Conservation (phyloP, 306 rosid genomes). For the Datisca glomerata region DNA sequence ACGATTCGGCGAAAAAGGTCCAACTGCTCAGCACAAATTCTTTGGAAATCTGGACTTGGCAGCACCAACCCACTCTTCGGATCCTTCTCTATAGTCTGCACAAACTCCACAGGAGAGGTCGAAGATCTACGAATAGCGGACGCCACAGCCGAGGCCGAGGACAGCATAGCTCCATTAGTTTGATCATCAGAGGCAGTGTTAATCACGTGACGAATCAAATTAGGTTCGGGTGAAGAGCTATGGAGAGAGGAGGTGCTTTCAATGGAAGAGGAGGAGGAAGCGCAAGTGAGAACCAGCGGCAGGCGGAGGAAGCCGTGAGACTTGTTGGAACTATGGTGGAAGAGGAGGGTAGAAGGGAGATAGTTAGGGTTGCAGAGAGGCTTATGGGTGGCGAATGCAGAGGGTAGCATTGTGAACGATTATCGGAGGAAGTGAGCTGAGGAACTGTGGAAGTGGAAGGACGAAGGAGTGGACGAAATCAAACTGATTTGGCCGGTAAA, state of each 20-base stretch:
- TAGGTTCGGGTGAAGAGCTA: conserved; percentile 28
- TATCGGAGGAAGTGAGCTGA: too few relatives aligned
- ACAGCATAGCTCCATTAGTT: conserved; percentile 11
- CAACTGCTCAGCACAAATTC: conserved; percentile 62
- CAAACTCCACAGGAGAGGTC: conserved; percentile 69
- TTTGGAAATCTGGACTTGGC: conserved; percentile 69
- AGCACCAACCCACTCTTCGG: conserved; percentile 35
- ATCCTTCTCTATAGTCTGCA: conserved; percentile 41
- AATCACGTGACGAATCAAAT: conserved; percentile 27
- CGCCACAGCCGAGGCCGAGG: conserved; percentile 75
- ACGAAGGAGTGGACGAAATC: too few relatives aligned
- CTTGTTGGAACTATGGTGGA: conserved; percentile 13
- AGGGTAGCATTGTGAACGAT: conserved; percentile 30
- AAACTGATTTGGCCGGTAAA: too few relatives aligned
- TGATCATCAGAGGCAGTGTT: conserved; percentile 21
- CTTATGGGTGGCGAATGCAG: conserved; percentile 18
- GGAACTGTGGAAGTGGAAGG: too few relatives aligned
- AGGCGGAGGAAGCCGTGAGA: conserved; percentile 11
- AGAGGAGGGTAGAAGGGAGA: conserved; percentile 7
- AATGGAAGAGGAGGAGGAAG: conserved; percentile 20
- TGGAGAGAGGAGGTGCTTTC: conserved; percentile 22
- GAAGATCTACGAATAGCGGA: conserved; percentile 66
- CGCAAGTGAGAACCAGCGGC: conserved; percentile 4
- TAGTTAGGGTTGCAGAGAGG: conserved; percentile 17
- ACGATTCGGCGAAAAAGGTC: conserved; percentile 70